A percentile compares a stretch with the other conserved stretches of the same genome.
Conservation (phyloP, 2,329 filamentous ascomycete genomes). For the Periconia sp. region DNA sequence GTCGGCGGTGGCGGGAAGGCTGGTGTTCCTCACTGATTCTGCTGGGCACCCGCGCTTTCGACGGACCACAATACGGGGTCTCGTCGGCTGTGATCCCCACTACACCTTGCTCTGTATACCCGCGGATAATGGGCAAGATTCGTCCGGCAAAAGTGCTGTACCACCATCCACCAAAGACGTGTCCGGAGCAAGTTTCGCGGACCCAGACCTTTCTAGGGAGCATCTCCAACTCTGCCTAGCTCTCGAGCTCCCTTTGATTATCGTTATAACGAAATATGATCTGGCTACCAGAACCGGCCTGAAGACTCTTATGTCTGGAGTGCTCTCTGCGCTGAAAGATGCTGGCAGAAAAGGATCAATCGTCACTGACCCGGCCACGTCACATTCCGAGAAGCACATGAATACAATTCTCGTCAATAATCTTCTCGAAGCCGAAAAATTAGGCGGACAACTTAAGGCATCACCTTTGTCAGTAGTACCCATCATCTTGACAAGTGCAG, state of each 20-base stretch:
- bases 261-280: constrained; percentile 92
- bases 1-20: constrained; percentile 70
- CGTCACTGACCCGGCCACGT: constrained; percentile 50
- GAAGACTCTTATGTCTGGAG: constrained; percentile 68
- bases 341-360: constrained; percentile 77
- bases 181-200: constrained; percentile 58
- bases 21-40: constrained; percentile 91
- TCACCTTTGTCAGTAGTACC: constrained; percentile 67
- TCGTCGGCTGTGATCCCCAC: constrained; percentile 96
- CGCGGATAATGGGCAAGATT: constrained; percentile 71
- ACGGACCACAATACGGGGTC: constrained; percentile 83
- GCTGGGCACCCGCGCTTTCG: constrained; percentile 89
- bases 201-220: constrained; percentile 75
- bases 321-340: constrained; percentile 79
- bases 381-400: constrained; percentile 50
- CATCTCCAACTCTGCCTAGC: constrained; percentile 87
- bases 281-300: constrained; percentile 76
- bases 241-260: constrained; percentile 75
- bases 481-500: constrained; percentile 84
- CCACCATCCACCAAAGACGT: constrained; percentile 60
- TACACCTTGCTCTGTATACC: constrained; percentile 90
- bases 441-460: constrained; percentile 55
- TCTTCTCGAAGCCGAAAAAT: constrained; percentile 61
- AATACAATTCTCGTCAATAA: constrained; percentile 64
- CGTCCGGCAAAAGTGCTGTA: constrained; percentile 48